Conservation (phyloP, 495 filamentous ascomycete genomes). For the Aspergillus sparsus region DNA sequence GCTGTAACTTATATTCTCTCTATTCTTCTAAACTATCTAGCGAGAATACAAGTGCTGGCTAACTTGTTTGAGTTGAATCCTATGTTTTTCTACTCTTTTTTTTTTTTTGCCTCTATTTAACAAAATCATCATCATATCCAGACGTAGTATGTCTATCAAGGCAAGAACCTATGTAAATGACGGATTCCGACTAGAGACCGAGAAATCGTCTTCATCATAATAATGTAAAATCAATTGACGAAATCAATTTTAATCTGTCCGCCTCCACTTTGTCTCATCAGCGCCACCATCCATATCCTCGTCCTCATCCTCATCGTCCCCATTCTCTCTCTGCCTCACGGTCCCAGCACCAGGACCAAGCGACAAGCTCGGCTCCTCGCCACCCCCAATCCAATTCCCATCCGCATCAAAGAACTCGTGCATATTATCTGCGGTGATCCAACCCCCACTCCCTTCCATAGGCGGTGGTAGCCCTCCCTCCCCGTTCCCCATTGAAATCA, state of each 20-base stretch:
- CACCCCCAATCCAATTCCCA: slow-evolving; percentile 57
- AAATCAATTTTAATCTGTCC: slow-evolving; percentile 47
- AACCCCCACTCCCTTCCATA: slow-evolving; percentile 82
- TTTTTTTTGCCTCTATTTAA: too few relatives aligned
- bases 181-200: neutral
- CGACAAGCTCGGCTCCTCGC: slow-evolving; percentile 38
- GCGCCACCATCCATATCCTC: slow-evolving; percentile 32
- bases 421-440: slow-evolving; percentile 97
- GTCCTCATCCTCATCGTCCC: slow-evolving; percentile 37
- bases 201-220: neutral
- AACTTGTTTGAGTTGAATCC: too few relatives aligned
- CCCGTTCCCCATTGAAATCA: slow-evolving; percentile 30
- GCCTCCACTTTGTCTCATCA: slow-evolving; percentile 62
- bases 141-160: too few relatives aligned
- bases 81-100: too few relatives aligned
- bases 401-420: slow-evolving; percentile 71
- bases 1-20: too few relatives aligned
- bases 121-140: too few relatives aligned
- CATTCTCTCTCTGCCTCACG: slow-evolving; percentile 50
- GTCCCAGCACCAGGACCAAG: slow-evolving; percentile 61
- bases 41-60: too few relatives aligned
- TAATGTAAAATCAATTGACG: neutral
- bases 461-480: slow-evolving; percentile 68
- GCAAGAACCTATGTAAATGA: too few relatives aligned
- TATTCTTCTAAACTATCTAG: too few relatives aligned